Base-by-base conservation (phyloP, 306 rosid species). In the Neltuma alba region DNA sequence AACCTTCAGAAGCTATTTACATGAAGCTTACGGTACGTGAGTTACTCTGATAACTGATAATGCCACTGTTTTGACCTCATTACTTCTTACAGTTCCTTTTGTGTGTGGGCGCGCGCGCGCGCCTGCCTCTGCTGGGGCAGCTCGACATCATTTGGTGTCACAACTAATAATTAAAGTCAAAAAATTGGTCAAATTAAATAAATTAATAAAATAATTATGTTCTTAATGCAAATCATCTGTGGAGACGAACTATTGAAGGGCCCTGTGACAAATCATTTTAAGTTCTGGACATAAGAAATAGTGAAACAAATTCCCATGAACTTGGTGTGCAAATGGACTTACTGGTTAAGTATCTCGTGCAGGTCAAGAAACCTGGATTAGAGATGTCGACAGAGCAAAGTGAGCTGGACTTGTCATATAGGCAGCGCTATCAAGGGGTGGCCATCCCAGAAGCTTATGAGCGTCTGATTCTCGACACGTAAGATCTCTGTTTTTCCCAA, bases 311-410 rank as follows among this genome's bases (percentile, higher is more conserved):
- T n/a, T 55, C 36, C 61, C 52, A 37, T 57, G 16, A 9, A 50
- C 20, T 64, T 54, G 34, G 27, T 40, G 14, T 15, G 31, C 28
- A 3, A 27, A 20, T 66, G 42, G 6, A 70, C 74, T 76, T 31
- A 82, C 69, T 14, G 30, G 63, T 77, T 72, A 50, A 48, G 61
- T 72, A 77, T 58, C 52, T 71, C 60, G 25, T 81, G 84, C 81
- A 93, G 98, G 98, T 93, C 77, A 93, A 91, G 87, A 87, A 87
- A 74, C 98, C 97, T 44, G 98, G 97, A 78, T 88, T 93, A 21
- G 97, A 93, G 81, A 91, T 93, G 98, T 79, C 77, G 0, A 83
- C 98, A 0, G 94, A 72, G 60, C 98, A 93, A 70, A 93, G 98
- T 79, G 98, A 93, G 82, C 79, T 93, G 36, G 97, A 93, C 80